phyloP scores from a whole-genome alignment of 805 yeast genomes.

The Pichia phayaonensis region DNA sequence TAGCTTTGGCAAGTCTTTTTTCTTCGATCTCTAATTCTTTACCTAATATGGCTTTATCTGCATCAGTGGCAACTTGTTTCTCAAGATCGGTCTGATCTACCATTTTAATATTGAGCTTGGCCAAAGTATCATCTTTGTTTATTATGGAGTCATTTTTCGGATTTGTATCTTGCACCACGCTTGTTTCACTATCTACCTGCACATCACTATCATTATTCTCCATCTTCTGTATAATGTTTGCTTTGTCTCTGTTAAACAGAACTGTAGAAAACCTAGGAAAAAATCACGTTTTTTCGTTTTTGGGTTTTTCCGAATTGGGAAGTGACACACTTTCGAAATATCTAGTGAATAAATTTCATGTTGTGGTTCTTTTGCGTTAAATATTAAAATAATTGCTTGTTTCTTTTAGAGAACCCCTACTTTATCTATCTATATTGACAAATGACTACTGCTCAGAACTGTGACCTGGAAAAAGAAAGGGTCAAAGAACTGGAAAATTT shows the following conservation, averaged over 20 bases:
- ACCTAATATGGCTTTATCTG: conserved; percentile 50
- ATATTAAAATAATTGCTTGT: background rate
- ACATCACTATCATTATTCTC: background rate
- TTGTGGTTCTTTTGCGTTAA: background rate
- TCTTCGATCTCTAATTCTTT: conserved; percentile 69
- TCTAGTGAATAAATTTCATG: background rate
- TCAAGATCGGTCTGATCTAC: conserved; percentile 83
- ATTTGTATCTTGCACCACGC: background rate
- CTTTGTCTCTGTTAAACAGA: too few species aligned
- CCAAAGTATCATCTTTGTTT: conserved; percentile 18
- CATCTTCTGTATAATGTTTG: background rate
- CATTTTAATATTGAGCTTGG: conserved; percentile 44
- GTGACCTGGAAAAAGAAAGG: conserved; percentile 41
- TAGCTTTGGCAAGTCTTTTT: conserved; percentile 65
- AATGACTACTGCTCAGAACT: background rate
- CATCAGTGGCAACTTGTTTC: conserved; percentile 57
- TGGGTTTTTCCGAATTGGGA: background rate
- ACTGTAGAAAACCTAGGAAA: too few species aligned
- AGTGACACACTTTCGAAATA: background rate
- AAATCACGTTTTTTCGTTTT: background rate
- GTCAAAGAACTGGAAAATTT: conserved; percentile 50
- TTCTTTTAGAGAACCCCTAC: background rate
- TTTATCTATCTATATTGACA: background rate
- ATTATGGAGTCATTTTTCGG: background rate
- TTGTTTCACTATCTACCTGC: background rate